Conservation (phyloP, 1,284 basidiomycete species). For the Naganishia sp. region DNA sequence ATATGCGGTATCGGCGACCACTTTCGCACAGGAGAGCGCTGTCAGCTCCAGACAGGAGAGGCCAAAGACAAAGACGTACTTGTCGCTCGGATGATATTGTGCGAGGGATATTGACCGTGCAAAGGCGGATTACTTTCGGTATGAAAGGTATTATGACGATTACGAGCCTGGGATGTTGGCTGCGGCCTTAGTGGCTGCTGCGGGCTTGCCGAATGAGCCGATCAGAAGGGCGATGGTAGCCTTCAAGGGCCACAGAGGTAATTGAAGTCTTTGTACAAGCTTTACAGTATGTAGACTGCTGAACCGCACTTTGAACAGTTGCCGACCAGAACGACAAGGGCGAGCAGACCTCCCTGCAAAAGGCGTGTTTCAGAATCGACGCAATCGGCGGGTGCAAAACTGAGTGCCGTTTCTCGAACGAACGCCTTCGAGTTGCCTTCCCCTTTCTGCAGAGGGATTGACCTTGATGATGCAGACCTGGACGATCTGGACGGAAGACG, state of each 20-base stretch:
- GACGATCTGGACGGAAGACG: no score
- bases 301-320: neutral
- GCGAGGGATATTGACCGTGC: neutral
- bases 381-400: neutral
- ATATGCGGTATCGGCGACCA: slow-evolving; percentile 51
- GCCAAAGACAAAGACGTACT: neutral
- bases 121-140: neutral
- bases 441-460: no score
- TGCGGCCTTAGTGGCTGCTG: neutral
- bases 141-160: neutral
- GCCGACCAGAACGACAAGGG: no score
- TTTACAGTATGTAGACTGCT: neutral
- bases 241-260: neutral
- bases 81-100: neutral
- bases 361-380: slow-evolving; percentile 1
- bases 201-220: neutral
- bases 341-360: neutral
- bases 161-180: neutral
- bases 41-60: no score
- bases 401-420: no score
- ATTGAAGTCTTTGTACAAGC: neutral
- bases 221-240: neutral
- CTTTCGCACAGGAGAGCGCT: slow-evolving; percentile 24
- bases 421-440: no score
- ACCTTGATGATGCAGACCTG: no score